Evolutionary conservation across 257 asterid genomes (phyloP).

Genomic region (Solanum pinnatisectum): DNA sequence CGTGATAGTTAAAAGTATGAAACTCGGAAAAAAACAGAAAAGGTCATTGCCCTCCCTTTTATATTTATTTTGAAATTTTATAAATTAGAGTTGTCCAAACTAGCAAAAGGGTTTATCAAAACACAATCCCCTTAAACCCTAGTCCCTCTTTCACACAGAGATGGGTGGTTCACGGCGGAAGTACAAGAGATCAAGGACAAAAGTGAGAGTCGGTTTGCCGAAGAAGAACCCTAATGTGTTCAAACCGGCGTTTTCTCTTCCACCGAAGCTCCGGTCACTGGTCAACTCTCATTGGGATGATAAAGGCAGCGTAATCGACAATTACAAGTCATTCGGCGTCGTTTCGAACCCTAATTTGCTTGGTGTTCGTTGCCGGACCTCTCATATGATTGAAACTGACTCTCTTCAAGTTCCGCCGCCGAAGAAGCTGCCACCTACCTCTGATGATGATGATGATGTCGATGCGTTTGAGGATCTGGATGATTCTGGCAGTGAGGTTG

Average conservation of each 20-base stretch:
- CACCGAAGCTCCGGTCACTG: constrained; percentile 63
- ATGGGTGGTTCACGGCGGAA: constrained; percentile 95
- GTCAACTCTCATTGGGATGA: constrained; percentile 77
- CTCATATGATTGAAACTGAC: constrained; percentile 60
- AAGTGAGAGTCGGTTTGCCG: constrained; percentile 76
- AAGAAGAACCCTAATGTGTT: constrained; percentile 59
- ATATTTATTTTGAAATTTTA: not conserved
- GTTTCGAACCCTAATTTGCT: constrained; percentile 88
- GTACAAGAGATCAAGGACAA: constrained; percentile 68
- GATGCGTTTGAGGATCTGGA: constrained; percentile 47
- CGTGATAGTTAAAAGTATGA: not conserved
- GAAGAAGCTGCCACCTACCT: not conserved
- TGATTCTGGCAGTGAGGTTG: constrained; percentile 80
- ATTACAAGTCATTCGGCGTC: constrained; percentile 88
- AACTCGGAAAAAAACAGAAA: not conserved
- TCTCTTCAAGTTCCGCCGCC: constrained; percentile 66
- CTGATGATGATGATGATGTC: constrained; percentile 2
- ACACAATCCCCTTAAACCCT: constrained; percentile 19
- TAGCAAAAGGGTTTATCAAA: not conserved
- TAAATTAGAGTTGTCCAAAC: not conserved
- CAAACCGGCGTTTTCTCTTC: constrained; percentile 89
- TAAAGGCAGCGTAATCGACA: constrained; percentile 68
- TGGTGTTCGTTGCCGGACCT: constrained; percentile 73
- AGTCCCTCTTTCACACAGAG: constrained; percentile 1
- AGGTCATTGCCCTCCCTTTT: not conserved